Evolutionary conservation across 2,329 filamentous ascomycete genomes (phyloP).

Genomic region (Aspergillus costaricaensis): DNA sequence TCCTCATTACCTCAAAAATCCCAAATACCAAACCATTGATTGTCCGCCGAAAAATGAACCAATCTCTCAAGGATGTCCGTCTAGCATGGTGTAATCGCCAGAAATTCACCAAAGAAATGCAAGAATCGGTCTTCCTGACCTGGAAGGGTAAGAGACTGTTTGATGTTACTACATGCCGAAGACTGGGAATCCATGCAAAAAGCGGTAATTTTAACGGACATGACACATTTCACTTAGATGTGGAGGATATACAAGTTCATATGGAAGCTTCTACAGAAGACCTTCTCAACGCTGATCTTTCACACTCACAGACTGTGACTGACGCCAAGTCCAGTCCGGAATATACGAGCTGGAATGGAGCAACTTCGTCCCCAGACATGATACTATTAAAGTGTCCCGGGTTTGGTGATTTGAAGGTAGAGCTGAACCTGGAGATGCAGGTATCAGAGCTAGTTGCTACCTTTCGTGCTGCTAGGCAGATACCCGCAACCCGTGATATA

Average conservation of each 20-base stretch:
- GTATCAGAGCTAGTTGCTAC: conserved; percentile 63
- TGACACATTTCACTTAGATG: conserved; percentile 52
- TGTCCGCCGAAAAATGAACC: conserved; percentile 66
- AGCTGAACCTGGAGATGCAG: conserved; percentile 50
- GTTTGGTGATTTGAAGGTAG: conserved; percentile 54
- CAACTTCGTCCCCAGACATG: neutral
- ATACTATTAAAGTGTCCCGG: conserved; percentile 56
- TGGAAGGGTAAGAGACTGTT: conserved; percentile 75
- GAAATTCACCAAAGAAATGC: conserved; percentile 51
- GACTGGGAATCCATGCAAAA: conserved; percentile 62
- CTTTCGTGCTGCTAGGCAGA: conserved; percentile 58
- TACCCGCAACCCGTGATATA: conserved; percentile 58
- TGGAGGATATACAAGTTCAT: conserved; percentile 62
- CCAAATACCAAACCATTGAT: conserved; percentile 61
- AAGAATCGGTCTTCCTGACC: conserved; percentile 69
- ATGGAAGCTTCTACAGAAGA: conserved; percentile 77
- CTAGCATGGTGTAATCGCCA: conserved; percentile 70
- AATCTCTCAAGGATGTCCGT: conserved; percentile 67
- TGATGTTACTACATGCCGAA: conserved; percentile 71
- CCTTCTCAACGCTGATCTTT: conserved; percentile 16
- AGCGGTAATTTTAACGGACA: conserved; percentile 38
- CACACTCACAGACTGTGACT: neutral
- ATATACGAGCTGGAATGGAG: neutral
- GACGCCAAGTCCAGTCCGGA: neutral
- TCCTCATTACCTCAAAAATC: conserved; percentile 70